Conservation (phyloP, 1,284 basidiomycete species). For the Afroboletus lepidellus region DNA sequence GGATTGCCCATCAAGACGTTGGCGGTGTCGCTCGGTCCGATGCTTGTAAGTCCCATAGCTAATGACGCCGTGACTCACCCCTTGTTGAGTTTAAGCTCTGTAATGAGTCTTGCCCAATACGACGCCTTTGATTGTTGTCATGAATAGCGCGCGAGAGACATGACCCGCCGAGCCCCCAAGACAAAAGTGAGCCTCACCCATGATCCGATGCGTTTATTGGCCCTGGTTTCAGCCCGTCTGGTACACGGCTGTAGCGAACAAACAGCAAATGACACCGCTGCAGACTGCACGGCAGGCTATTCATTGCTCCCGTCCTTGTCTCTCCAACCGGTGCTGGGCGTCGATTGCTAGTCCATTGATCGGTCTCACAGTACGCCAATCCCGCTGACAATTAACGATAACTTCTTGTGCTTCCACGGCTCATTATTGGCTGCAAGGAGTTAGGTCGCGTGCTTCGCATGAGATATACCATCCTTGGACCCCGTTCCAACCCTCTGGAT, state of each 20-base stretch:
- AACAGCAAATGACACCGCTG: neutral
- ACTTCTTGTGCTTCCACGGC: constrained; percentile 19
- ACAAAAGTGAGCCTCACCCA: neutral
- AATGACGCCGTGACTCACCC: constrained; percentile 23
- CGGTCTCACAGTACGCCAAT: constrained; percentile 29
- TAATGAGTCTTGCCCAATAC: constrained; percentile 1
- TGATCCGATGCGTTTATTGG: neutral
- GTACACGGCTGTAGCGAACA: constrained; percentile 1
- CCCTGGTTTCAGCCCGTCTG: constrained; percentile 17
- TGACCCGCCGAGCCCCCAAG: neutral
- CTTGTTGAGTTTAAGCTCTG: constrained; percentile 12
- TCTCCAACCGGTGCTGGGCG: neutral
- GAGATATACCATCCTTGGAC: constrained; percentile 13
- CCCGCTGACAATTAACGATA: constrained; percentile 14
- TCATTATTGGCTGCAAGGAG: constrained; percentile 17
- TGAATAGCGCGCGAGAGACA: constrained; percentile 7
- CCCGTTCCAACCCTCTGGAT: constrained; percentile 3
- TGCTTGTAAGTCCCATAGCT: constrained; percentile 3
- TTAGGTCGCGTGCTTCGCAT: constrained; percentile 21
- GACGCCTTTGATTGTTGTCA: constrained; percentile 10
- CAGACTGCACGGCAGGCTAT: neutral
- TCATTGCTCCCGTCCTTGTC: constrained; percentile 1
- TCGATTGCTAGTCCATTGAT: constrained; percentile 10
- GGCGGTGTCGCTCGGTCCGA: neutral
- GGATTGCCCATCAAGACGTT: neutral